Evolutionary conservation across 805 yeast species (phyloP), one percentile per base, ranked within the genome.

Genomic region (Saccharomycopsis javanensis): DNA sequence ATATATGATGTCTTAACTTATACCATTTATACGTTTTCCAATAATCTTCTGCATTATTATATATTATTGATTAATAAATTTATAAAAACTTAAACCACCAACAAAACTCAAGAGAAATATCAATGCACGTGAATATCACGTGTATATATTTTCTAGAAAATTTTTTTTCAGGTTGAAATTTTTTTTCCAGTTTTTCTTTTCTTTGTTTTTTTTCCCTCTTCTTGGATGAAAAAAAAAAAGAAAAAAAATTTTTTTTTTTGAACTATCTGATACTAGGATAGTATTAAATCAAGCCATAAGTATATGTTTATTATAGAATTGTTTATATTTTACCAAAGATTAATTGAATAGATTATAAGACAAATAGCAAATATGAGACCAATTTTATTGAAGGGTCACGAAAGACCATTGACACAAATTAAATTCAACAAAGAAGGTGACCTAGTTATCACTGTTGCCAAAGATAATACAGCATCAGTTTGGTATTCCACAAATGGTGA

Each of bases 401-500:
- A 88, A 76, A 96, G 99, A 81, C 89, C 98, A 64, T 76, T 94
- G 66, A 91, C 98, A 53, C 98, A 94, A 78, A 91, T 94, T 65
- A 92, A 88, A 70, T 94, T 84, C 76, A 94, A 94, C 80, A 79
- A 82, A 61, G 98, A 95, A 68, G 99, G 99, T 51, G 99, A 94
- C 71, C 73, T 94, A 64, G 79, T 94, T 57, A 85, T 94, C 69
- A 84, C 98, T 10, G 91, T 88, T 45, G 89, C 97, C 62, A 90
- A 94, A 72, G 99, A 94, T 79, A 79, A 80, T 65, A 81, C 83
- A 55, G 96, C 95, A 1, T 85, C 91, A 51, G 85, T 92, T 61
- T 95, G 98, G 97, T 94, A 80, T 72, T 82, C 97, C 31, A 83
- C 86, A 62, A 92, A 91, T 70, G 99, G 99, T 66, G 99, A 94